Conservation (phyloP, 768 basidiomycete genomes). For the Baorangia bicolor region DNA sequence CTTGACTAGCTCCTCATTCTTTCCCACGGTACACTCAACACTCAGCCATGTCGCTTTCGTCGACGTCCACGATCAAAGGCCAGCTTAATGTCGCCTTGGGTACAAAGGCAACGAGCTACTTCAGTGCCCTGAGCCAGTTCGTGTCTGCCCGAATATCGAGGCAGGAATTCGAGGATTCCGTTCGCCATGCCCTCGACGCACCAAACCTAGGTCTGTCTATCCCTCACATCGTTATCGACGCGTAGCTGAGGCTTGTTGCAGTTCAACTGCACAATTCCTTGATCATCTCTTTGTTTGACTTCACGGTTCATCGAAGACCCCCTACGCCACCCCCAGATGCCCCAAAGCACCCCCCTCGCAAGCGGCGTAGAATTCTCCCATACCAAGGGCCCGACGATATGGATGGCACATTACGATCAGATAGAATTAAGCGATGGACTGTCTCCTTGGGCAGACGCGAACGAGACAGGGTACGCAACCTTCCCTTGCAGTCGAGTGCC, state of each 20-base stretch:
- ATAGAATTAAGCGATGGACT: constrained; percentile 71
- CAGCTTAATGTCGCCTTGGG: constrained; percentile 66
- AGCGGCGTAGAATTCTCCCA: constrained; percentile 64
- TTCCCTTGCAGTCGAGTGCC: constrained; percentile 47
- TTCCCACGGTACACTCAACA: constrained; percentile 15
- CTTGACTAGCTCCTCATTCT: neutral
- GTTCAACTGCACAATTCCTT: constrained; percentile 83
- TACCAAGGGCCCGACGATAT: constrained; percentile 70
- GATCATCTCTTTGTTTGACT: constrained; percentile 80
- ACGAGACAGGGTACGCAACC: constrained; percentile 61
- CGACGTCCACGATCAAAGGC: constrained; percentile 68
- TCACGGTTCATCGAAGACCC: constrained; percentile 67
- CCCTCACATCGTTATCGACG: neutral
- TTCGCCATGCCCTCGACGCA: constrained; percentile 60
- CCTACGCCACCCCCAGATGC: constrained; percentile 62
- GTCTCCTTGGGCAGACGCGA: constrained; percentile 71
- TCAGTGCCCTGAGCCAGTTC: constrained; percentile 62
- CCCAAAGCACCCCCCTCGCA: constrained; percentile 63
- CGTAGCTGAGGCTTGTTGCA: constrained; percentile 27
- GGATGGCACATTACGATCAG: constrained; percentile 55
- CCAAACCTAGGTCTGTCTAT: constrained; percentile 47
- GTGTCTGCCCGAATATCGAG: constrained; percentile 68
- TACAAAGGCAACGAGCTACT: constrained; percentile 58
- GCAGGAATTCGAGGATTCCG: constrained; percentile 70
- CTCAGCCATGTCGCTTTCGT: constrained; percentile 65